Evolutionary conservation across 768 basidiomycete species (phyloP).

Genomic region (Tubosaeta brunneosetosa): DNA sequence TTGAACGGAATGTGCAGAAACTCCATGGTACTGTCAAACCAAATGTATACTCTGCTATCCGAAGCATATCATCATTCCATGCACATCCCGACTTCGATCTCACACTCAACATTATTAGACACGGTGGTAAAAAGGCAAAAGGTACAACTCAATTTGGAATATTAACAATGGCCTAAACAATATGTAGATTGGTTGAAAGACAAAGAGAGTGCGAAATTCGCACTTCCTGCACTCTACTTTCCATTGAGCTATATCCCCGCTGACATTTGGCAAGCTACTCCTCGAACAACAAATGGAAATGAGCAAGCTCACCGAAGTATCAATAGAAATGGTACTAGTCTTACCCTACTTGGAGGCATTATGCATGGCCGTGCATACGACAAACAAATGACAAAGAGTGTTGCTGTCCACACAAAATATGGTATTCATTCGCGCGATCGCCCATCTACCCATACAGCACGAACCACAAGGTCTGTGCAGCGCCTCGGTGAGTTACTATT

Average conservation of each 20-base stretch:
- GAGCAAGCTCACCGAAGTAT: too few relatives aligned
- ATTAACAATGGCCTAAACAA: too few relatives aligned
- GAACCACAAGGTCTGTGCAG: too few relatives aligned
- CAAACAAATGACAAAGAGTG: not conserved
- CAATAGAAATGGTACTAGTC: not conserved
- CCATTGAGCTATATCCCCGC: not conserved
- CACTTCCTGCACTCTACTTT: not conserved
- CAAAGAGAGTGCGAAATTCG: not conserved
- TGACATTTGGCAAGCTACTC: slow-evolving; percentile 5
- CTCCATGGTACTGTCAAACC: not conserved
- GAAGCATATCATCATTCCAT: slow-evolving; percentile 4
- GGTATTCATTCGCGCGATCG: not conserved
- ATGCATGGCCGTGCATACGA: slow-evolving; percentile 5
- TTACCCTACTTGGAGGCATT: not conserved
- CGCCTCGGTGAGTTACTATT: too few relatives aligned
- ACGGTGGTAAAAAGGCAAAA: slow-evolving; percentile 1
- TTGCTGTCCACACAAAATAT: not conserved
- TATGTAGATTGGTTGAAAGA: slow-evolving; percentile 6
- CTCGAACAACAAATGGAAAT: too few relatives aligned
- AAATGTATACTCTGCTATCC: slow-evolving; percentile 1
- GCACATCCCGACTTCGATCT: not conserved
- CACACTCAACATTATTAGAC: not conserved
- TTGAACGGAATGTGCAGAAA: not conserved
- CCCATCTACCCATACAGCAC: too few relatives aligned
- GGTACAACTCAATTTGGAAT: not conserved